Evolutionary conservation across 768 basidiomycete species (phyloP), one percentile per base, ranked within the genome.

Genomic region (Termitomyces sp.): DNA sequence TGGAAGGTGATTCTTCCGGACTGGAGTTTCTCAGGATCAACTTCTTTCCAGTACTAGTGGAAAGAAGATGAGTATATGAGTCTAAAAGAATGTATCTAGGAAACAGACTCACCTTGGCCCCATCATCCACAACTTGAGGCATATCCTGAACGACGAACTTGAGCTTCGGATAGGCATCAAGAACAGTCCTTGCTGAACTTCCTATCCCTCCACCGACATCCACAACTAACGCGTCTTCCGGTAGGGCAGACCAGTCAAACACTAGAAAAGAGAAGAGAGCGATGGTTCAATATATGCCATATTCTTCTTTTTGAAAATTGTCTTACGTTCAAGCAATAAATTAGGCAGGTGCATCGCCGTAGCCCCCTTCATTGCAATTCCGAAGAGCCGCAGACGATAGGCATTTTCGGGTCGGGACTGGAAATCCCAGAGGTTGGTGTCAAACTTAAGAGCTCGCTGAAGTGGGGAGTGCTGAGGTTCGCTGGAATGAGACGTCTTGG

Each of bases 141-240:
- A 79, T 73, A 65, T 89, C 87, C 64, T 89, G 87, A 17, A 88
- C 73, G 20, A 87, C 67, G 59, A 87, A 76, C 43, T 76, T 74
- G 51, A 83, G 63, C 17, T 54, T 46, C 34, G 63, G 56, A 49
- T 43, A 9, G n/a, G 53, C 56, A 25, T 54, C 45, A 0, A 62
- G 38, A 7, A 62, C 50, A 10, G 43, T 36, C 25, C 15, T 36
- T 3, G 48, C 59, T 12, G 79, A 75, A 57, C 73, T 72, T 25
- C 87, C 87, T 36, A 88, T 83, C 2, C 87, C 87, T 12, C 87
- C 87, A 4, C 87, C 87, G 2, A 88, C 83, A 59, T 89, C 87
- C 5, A 88, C 80, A 9, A 88, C 74, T 3, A 83, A 67, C 2
- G 81, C 74, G 4, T 77, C 78, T n/a, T 71, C 66, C 1, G 77